phyloP scores from a whole-genome alignment of 2,329 filamentous ascomycete species.

The Verticillium nubilum region DNA sequence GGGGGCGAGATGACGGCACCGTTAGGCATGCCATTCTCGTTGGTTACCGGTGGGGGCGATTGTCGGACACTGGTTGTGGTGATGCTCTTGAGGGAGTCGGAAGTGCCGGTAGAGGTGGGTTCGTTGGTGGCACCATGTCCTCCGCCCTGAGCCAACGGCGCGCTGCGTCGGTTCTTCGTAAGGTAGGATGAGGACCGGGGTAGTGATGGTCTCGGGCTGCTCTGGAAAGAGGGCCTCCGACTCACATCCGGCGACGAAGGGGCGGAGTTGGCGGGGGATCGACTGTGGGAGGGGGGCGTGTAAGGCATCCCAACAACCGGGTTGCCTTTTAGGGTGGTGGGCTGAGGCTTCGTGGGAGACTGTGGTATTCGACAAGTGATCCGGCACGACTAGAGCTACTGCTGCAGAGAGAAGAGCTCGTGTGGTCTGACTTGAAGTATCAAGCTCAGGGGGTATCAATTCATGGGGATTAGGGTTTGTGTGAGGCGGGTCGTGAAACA shows the following conservation, averaged over 20 bases:
- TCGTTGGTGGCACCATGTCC: slow-evolving; percentile 26
- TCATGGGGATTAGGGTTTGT: neutral
- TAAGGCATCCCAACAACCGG: slow-evolving; percentile 67
- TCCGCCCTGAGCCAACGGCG: slow-evolving; percentile 31
- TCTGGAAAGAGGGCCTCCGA: slow-evolving; percentile 53
- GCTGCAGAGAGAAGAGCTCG: slow-evolving; percentile 1
- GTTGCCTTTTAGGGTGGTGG: neutral
- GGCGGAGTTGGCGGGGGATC: slow-evolving; percentile 56
- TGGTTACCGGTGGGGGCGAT: slow-evolving; percentile 76
- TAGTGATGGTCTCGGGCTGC: slow-evolving; percentile 44
- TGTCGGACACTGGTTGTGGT: slow-evolving; percentile 62
- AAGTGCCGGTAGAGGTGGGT: slow-evolving; percentile 43
- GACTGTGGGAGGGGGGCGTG: slow-evolving; percentile 65
- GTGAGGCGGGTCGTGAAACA: neutral
- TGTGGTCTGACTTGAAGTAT: neutral
- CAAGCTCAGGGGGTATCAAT: neutral
- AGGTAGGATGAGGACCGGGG: slow-evolving; percentile 63
- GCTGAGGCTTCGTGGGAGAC: slow-evolving; percentile 3
- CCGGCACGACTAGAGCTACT: neutral
- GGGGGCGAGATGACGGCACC: slow-evolving; percentile 88
- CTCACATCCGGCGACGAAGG: slow-evolving; percentile 51
- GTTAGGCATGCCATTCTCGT: slow-evolving; percentile 66
- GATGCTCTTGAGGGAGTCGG: slow-evolving; percentile 43
- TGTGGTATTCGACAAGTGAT: neutral
- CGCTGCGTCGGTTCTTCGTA: slow-evolving; percentile 55